Evolutionary conservation across 805 yeast species (phyloP).

Genomic region (Yamadazyma tumulicola): DNA sequence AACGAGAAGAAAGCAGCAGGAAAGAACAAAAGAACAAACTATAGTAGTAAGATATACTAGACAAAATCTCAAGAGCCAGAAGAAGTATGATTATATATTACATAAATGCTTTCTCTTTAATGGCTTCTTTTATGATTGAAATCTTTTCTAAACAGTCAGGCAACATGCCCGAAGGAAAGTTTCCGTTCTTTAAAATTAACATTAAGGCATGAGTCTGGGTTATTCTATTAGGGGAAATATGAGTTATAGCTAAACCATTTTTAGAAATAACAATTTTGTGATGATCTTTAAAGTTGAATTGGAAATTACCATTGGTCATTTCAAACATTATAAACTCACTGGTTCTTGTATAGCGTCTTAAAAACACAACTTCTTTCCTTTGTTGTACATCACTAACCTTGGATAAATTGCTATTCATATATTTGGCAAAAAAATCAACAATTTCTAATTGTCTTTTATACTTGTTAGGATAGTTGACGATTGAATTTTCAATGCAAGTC

Average conservation of each 20-base stretch:
- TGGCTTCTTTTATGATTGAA: slow-evolving; percentile 59
- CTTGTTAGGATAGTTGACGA: slow-evolving; percentile 41
- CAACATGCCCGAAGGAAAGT: slow-evolving; percentile 36
- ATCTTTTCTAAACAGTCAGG: slow-evolving; percentile 43
- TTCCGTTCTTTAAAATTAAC: slow-evolving; percentile 39
- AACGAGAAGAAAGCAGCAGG: no score
- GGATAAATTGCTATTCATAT: slow-evolving; percentile 87
- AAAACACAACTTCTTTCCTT: slow-evolving; percentile 64
- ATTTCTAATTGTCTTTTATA: slow-evolving; percentile 75
- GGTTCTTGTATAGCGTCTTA: slow-evolving; percentile 79
- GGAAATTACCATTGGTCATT: slow-evolving; percentile 86
- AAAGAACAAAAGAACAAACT: background rate
- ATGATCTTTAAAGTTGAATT: slow-evolving; percentile 94
- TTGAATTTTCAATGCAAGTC: slow-evolving; percentile 44
- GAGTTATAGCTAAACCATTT: slow-evolving; percentile 72
- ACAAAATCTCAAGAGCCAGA: no score
- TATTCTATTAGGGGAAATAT: slow-evolving; percentile 73
- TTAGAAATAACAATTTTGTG: slow-evolving; percentile 80
- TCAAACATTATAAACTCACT: slow-evolving; percentile 86
- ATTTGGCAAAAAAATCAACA: slow-evolving; percentile 82
- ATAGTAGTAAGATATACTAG: background rate
- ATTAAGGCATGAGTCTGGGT: slow-evolving; percentile 63
- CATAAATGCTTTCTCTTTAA: slow-evolving; percentile 34
- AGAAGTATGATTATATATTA: slow-evolving; percentile 5
- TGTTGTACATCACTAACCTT: slow-evolving; percentile 68